Evolutionary conservation across 768 basidiomycete species (phyloP).

Genomic region (Termitomyces sp.): DNA sequence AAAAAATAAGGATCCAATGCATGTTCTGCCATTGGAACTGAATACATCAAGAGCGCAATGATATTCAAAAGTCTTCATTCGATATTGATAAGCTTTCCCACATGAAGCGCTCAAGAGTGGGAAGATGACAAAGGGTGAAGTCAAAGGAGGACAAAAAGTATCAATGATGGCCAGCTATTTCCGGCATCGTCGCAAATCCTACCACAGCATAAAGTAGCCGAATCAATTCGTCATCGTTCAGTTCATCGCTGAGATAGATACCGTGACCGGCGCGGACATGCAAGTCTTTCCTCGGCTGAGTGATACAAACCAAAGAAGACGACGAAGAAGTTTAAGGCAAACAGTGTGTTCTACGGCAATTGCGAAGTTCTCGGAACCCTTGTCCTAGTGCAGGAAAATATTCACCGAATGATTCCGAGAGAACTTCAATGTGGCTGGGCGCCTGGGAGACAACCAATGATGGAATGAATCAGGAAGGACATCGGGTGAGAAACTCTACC

Average conservation of each 20-base stretch:
- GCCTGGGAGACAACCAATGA: neutral
- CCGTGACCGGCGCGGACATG: neutral
- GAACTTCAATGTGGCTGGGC: neutral
- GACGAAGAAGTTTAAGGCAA: neutral
- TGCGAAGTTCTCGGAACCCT: conserved; percentile 7
- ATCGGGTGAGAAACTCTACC: conserved; percentile 5
- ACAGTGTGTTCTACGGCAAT: neutral
- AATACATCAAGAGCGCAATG: neutral
- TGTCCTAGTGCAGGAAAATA: neutral
- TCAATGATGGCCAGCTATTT: neutral
- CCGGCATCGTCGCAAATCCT: neutral
- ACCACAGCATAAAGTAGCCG: neutral
- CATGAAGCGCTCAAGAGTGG: neutral
- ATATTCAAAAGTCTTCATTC: neutral
- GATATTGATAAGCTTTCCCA: neutral
- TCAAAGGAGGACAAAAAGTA: neutral
- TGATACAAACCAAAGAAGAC: neutral
- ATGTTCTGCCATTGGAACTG: neutral
- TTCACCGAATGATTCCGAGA: neutral
- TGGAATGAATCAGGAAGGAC: neutral
- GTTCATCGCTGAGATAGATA: neutral
- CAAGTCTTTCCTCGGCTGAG: neutral
- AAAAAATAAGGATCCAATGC: too few relatives aligned
- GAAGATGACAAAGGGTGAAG: neutral
- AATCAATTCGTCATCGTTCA: neutral